phyloP scores from a whole-genome alignment of 2,329 filamentous ascomycete species.

The Penicillium fuscoglaucum region DNA sequence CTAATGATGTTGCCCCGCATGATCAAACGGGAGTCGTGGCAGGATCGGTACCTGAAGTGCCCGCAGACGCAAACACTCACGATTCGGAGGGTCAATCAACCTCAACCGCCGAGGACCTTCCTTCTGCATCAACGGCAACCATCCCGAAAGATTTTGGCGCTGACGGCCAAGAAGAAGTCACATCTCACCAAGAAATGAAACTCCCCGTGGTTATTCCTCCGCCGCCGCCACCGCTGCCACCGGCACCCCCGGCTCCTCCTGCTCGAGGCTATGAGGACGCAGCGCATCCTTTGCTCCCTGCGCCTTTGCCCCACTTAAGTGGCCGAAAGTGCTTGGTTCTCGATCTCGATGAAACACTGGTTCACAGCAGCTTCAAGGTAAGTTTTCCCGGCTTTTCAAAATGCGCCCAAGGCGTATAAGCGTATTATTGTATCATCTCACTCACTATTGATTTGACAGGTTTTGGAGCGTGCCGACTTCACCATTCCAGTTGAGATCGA shows the following conservation, averaged over 20 bases:
- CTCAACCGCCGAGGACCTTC: conserved; percentile 65
- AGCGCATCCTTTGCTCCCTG: conserved; percentile 72
- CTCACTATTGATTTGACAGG: conserved; percentile 54
- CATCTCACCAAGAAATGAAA: conserved; percentile 44
- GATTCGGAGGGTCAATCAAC: conserved; percentile 42
- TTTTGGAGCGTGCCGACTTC: conserved; percentile 96
- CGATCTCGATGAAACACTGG: conserved; percentile 92
- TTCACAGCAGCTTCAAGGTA: conserved; percentile 99
- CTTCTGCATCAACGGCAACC: conserved; percentile 47
- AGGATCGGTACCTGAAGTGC: conserved; percentile 19
- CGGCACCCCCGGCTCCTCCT: conserved; percentile 29
- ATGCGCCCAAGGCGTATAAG: not conserved
- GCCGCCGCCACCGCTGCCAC: conserved; percentile 57
- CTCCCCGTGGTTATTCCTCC: conserved; percentile 56
- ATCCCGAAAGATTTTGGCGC: conserved; percentile 19
- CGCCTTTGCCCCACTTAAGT: conserved; percentile 73
- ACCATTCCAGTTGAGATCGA: conserved; percentile 99
- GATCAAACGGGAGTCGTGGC: conserved; percentile 9
- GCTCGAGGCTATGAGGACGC: conserved; percentile 42
- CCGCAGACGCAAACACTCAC: conserved; percentile 18
- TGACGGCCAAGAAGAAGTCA: conserved; percentile 49
- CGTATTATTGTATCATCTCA: conserved; percentile 23
- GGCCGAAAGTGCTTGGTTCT: conserved; percentile 93
- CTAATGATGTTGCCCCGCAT: conserved; percentile 14
- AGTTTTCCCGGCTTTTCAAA: conserved; percentile 19